Base-by-base conservation (phyloP, 176 grass and related monocot species). In the Tillandsia fasciculata region DNA sequence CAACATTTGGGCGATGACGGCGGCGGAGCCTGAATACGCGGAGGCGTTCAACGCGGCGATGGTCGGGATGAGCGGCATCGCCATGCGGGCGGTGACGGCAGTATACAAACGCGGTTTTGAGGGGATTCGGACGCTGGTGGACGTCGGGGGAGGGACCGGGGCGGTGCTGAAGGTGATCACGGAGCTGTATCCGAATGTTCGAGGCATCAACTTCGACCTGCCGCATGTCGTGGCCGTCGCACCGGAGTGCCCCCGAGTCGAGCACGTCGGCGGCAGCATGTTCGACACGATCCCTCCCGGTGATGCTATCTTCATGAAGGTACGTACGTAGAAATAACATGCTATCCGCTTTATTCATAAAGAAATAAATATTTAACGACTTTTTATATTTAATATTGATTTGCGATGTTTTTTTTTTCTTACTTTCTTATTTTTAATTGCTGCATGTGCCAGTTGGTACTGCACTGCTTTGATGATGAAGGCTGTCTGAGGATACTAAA, bases 131-230 rank as follows among this genome's bases (percentile, higher is more conserved):
- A 28, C 29, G 12, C 54, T 86, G 17, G 83, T 86, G 11, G 83
- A 86, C 70, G 74, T 86, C 0, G 78, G 78, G 1, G 78, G 83
- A 1, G 83, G 78, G n/a, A 76, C 56, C 0, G 83, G 78, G 6
- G 52, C 9, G 2, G 72, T 51, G 51, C 51, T 80, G 15, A 12
- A 8, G 18, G 70, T 56, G n/a, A 74, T 86, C 24, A 72, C 33
- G 26, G 6, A 57, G 28, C 56, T 56, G 48, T 86, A 57, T 15
- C 69, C 69, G 7, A 59, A 77, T 15, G 47, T 80, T 18, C 64
- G 54, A 12, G 73, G 78, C 58, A 65, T 80, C 22, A 80, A 81
- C 14, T 73, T 81, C 0, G 83, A 86, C 14, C 73, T 86, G 24
- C 63, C 78, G 13, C 83, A 77, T 67, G 78, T 81, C 10, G 50